Base-by-base conservation (phyloP, 129 eudicot genomes). In the Pittosporum tobira region DNA sequence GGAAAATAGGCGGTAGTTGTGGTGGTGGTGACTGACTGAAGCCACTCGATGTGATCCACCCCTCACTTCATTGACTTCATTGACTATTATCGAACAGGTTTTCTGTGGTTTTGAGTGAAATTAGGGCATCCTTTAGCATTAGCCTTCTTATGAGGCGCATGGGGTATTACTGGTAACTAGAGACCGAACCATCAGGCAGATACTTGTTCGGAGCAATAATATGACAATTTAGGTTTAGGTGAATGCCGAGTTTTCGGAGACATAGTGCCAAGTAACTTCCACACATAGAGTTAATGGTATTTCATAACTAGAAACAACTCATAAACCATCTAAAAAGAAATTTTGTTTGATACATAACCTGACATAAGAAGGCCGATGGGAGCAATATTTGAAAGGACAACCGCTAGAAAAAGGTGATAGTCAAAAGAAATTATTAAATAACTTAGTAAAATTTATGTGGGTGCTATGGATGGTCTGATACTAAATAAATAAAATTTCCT, bases 251-350 rank as follows among this genome's bases (percentile, higher is more conserved):
- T 73, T 2, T 57, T 77, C 78, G 28, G 79, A 68, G 31, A 77
- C 68, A 45, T 79, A 71, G 4, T 79, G 83, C 83, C 83, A 77
- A 3, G 75, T 69, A 40, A 69, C 74, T 1, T 78, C 83, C 72
- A 77, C n/a, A n/a, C n/a, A n/a, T n/a, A n/a, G n/a, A n/a, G n/a
- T n/a, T n/a, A n/a, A n/a, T n/a, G n/a, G n/a, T n/a, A n/a, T n/a
- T n/a, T n/a, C n/a, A n/a, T n/a, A n/a, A n/a, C n/a, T n/a, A n/a
- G n/a, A n/a, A n/a, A n/a, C n/a, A n/a, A n/a, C n/a, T n/a, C n/a
- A n/a, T n/a, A n/a, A n/a, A n/a, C n/a, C n/a, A n/a, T n/a, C n/a
- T n/a, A n/a, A n/a, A n/a, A n/a, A n/a, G n/a, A n/a, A n/a, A n/a
- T n/a, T n/a, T n/a, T n/a, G n/a, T n/a, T n/a, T n/a, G n/a, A n/a